phyloP scores from a whole-genome alignment of 352 stramenopile genomes.

The Phytopythium montanum region DNA sequence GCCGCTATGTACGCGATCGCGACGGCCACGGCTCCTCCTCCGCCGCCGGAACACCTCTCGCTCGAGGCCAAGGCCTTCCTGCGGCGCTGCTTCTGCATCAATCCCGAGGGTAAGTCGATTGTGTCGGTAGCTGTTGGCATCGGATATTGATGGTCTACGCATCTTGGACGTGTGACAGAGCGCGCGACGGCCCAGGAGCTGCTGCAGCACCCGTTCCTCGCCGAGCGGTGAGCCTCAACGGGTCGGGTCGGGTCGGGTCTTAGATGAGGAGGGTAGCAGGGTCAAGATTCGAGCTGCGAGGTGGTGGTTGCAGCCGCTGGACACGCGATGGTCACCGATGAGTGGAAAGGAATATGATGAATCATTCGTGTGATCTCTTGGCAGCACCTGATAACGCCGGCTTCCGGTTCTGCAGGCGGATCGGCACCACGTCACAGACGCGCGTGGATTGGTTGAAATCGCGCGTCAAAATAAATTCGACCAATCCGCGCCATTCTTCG shows the following conservation, averaged over 20 bases:
- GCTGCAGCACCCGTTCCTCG: conserved; percentile 51
- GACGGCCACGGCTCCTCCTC: conserved; percentile 44
- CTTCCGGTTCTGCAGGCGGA: neutral
- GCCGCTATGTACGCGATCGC: conserved; percentile 71
- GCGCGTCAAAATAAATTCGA: neutral
- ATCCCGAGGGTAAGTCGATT: conserved; percentile 48
- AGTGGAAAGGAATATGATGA: neutral
- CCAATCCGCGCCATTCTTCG: conserved; percentile 1
- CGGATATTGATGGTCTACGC: neutral
- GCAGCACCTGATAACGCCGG: neutral
- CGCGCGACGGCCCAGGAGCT: conserved; percentile 66
- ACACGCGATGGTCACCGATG: neutral
- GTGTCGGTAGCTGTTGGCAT: conserved; percentile 7
- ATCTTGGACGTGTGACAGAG: conserved; percentile 21
- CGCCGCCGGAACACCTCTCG: conserved; percentile 50
- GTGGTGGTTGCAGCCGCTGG: too few species aligned
- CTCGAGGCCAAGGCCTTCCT: conserved; percentile 53
- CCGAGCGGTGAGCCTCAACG: conserved; percentile 7
- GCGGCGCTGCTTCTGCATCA: conserved; percentile 60
- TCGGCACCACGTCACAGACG: neutral
- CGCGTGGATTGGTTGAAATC: neutral
- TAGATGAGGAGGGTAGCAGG: too few species aligned
- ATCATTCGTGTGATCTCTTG: too few species aligned
- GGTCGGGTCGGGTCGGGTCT: too few species aligned
- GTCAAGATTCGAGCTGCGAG: too few species aligned